These are phyloP conservation scores for Zygoascus sp. DNA, from an alignment of 1,139 yeast genomes.

Conservation along the genomic window DNA sequence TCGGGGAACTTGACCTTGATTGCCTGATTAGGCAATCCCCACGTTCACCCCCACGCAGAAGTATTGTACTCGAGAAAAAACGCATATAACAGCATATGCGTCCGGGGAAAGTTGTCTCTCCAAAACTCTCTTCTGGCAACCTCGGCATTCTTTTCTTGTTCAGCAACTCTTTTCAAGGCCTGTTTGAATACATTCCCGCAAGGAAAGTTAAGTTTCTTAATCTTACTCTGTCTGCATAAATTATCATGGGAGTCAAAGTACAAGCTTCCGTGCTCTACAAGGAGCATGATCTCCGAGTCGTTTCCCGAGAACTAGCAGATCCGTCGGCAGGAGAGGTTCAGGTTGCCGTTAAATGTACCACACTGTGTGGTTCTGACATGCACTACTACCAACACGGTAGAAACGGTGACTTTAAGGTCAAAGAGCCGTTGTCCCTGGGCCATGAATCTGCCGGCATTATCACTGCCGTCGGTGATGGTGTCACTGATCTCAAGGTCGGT, in stretches of 20 bases:
- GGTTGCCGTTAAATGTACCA: constrained; percentile 46
- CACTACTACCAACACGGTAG: constrained; percentile 25
- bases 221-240: not conserved
- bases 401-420: constrained; percentile 27
- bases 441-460: constrained; percentile 55
- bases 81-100: not conserved
- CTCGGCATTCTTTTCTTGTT: not conserved
- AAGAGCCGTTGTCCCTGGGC: constrained; percentile 41
- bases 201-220: not conserved
- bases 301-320: constrained; percentile 19
- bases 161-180: not conserved
- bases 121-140: not conserved
- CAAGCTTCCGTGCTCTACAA: constrained; percentile 20
- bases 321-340: constrained; percentile 42
- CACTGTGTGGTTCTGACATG: constrained; percentile 27
- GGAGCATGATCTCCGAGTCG: constrained; percentile 22
- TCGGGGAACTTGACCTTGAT: not conserved
- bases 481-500: constrained; percentile 28
- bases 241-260: constrained; percentile 8
- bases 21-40: not conserved
- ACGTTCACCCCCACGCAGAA: constrained; percentile 12
- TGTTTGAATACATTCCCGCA: not conserved
- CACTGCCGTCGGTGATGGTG: constrained; percentile 40
- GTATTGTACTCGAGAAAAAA: not conserved
- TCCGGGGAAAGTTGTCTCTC: not conserved